Conservation (phyloP, 306 rosid genomes). For the Trichosanthes truncata region DNA sequence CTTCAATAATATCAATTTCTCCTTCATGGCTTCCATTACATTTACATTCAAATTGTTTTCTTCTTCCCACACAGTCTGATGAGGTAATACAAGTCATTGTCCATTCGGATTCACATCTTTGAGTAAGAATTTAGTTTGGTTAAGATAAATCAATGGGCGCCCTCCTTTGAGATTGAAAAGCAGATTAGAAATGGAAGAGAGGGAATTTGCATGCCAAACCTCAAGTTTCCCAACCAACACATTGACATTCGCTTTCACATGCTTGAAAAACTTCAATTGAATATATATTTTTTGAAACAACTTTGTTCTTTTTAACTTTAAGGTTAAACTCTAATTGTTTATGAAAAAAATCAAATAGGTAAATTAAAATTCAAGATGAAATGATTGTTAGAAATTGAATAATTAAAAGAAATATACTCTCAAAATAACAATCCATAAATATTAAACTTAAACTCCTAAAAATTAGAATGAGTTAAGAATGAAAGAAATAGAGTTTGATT, state of each 20-base stretch:
- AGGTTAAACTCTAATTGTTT: too few species aligned
- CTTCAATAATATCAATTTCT: neutral
- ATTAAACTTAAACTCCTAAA: too few species aligned
- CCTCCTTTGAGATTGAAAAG: conserved; percentile 27
- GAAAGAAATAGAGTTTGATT: too few species aligned
- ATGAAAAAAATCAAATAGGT: too few species aligned
- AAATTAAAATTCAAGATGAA: too few species aligned
- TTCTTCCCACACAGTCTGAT: conserved; percentile 5
- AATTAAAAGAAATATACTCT: too few species aligned
- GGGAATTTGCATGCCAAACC: conserved; percentile 22
- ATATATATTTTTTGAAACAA: too few species aligned
- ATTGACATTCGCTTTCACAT: conserved; percentile 32
- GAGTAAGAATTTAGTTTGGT: conserved; percentile 30
- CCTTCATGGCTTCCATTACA: neutral
- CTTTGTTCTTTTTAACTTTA: too few species aligned
- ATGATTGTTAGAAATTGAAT: too few species aligned
- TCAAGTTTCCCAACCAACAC: conserved; percentile 20
- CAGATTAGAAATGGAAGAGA: conserved; percentile 25
- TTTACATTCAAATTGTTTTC: conserved; percentile 2
- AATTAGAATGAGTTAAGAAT: too few species aligned
- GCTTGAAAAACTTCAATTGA: conserved; percentile 19
- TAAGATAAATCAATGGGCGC: conserved; percentile 18
- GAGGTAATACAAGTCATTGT: conserved; percentile 20
- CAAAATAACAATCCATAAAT: too few species aligned
- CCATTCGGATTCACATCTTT: conserved; percentile 16